Conservation (phyloP, 2,329 filamentous ascomycete genomes). For the Malbranchea zuffiana region DNA sequence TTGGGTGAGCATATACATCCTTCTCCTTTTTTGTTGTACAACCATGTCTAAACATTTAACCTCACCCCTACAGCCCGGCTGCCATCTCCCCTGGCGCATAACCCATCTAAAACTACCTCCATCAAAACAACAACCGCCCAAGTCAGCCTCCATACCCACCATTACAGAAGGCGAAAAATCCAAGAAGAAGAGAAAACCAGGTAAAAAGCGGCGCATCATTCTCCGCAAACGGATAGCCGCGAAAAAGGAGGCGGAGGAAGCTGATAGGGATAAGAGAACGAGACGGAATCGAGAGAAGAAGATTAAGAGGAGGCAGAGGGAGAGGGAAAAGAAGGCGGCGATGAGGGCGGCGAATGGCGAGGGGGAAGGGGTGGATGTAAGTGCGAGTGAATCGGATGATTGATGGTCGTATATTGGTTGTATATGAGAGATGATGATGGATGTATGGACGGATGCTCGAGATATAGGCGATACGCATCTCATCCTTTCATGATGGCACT, state of each 20-base stretch:
- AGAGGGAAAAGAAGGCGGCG: slow-evolving; percentile 16
- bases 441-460: too few species aligned
- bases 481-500: too few species aligned
- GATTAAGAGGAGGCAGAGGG: slow-evolving; percentile 15
- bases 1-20: slow-evolving; percentile 32
- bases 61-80: slow-evolving; percentile 32
- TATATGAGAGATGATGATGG: too few species aligned
- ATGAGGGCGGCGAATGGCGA: not conserved
- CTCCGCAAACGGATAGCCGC: slow-evolving; percentile 27
- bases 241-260: slow-evolving; percentile 19
- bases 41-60: slow-evolving; percentile 8
- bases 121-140: not conserved
- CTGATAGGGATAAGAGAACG: slow-evolving; percentile 16
- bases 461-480: too few species aligned
- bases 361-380: too few species aligned
- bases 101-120: slow-evolving; percentile 25
- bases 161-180: slow-evolving; percentile 22
- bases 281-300: slow-evolving; percentile 17
- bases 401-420: too few species aligned
- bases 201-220: slow-evolving; percentile 34
- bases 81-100: slow-evolving; percentile 33
- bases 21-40: not conserved
- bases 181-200: slow-evolving; percentile 29
- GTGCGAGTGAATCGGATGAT: too few species aligned
- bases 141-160: not conserved